Conservation (phyloP, 164 flowering plant genomes). For the Macadamia tetraphylla region DNA sequence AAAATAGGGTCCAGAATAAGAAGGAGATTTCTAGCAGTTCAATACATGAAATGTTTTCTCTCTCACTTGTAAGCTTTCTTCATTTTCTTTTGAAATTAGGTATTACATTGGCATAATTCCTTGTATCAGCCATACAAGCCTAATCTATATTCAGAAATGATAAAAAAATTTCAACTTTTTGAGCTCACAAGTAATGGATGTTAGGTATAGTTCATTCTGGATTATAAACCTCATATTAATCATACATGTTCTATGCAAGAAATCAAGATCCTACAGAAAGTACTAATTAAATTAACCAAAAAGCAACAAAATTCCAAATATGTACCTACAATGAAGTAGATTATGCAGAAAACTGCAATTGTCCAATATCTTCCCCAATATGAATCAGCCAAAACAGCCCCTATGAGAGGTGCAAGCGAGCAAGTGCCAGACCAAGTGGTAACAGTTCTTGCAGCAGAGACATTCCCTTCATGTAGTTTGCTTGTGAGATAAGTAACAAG, state of each 20-base stretch:
- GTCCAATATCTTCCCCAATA: no score
- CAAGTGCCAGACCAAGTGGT: conserved; percentile 90
- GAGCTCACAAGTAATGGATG: background rate
- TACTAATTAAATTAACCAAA: conserved; percentile 17
- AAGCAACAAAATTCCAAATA: no score
- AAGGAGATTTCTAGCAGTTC: background rate
- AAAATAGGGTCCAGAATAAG: background rate
- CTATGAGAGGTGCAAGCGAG: conserved; percentile 77
- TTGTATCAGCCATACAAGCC: background rate
- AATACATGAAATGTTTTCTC: no score
- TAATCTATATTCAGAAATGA: no score
- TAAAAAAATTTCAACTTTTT: no score
- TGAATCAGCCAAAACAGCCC: conserved; percentile 29
- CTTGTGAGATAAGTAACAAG: conserved; percentile 43
- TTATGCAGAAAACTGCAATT: no score
- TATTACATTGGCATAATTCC: no score
- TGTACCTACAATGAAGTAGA: no score
- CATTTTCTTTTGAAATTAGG: no score
- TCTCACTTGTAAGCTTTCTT: background rate
- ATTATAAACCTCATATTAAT: background rate
- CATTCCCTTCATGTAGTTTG: conserved; percentile 73
- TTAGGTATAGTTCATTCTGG: background rate
- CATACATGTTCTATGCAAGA: background rate
- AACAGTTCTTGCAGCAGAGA: conserved; percentile 74
- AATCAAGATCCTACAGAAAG: no score